Conservation (phyloP, 305 asterid species). For the Petunia hybrid region DNA sequence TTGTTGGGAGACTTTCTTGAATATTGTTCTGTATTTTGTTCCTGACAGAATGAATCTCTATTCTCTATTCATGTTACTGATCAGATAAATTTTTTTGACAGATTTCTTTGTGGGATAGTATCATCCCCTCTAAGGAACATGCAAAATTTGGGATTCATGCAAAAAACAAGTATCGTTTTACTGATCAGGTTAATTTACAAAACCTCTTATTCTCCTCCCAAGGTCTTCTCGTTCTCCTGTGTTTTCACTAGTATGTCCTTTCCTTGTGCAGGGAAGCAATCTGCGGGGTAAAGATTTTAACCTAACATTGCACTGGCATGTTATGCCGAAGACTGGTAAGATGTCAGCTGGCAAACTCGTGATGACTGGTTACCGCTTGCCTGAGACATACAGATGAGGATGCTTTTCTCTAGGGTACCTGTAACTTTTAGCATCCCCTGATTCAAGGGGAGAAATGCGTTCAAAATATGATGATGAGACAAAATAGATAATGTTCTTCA, state of each 20-base stretch:
- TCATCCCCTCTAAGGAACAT: constrained; percentile 76
- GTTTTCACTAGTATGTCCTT: neutral
- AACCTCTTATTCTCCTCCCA: too few species aligned
- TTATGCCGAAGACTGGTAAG: constrained; percentile 97
- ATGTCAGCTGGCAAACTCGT: constrained; percentile 84
- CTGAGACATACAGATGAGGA: constrained; percentile 63
- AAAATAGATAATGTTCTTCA: too few species aligned
- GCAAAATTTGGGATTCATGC: constrained; percentile 77
- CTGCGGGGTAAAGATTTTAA: constrained; percentile 76
- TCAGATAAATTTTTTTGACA: too few species aligned
- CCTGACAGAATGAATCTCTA: too few species aligned
- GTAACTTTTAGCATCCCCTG: too few species aligned
- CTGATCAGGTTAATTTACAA: constrained; percentile 65
- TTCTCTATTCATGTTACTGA: too few species aligned
- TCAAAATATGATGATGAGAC: too few species aligned
- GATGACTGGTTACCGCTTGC: constrained; percentile 79
- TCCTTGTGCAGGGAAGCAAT: constrained; percentile 73
- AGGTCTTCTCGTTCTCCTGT: neutral
- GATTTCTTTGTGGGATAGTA: constrained; percentile 92
- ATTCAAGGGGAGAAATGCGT: too few species aligned
- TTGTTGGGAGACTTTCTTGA: too few species aligned
- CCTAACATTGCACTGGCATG: constrained; percentile 91
- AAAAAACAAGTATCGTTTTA: constrained; percentile 78
- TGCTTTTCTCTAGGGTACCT: neutral
- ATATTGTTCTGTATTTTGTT: too few species aligned